phyloP scores from a whole-genome alignment of 352 stramenopile genomes.

The Pythium sukuiense region DNA sequence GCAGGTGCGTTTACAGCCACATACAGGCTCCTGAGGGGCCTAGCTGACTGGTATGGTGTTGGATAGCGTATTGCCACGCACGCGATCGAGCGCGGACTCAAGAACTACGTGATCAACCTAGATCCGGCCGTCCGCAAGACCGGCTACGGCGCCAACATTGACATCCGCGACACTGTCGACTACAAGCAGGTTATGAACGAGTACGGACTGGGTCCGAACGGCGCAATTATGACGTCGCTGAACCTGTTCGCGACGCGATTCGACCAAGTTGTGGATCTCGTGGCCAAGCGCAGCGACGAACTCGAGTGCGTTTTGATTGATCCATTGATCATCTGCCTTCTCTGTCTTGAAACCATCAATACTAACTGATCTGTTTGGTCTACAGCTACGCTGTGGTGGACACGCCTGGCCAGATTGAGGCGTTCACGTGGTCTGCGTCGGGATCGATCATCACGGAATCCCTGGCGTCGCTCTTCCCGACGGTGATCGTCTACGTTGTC shows the following conservation, averaged over 20 bases:
- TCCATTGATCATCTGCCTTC: background rate
- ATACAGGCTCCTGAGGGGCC: no score
- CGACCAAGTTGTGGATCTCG: conserved; percentile 96
- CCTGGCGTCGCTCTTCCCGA: conserved; percentile 96
- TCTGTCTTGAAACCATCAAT: background rate
- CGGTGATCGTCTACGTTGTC: conserved; percentile 97
- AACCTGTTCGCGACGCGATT: conserved; percentile 99
- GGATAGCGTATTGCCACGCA: conserved; percentile 64
- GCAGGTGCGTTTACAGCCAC: conserved; percentile 43
- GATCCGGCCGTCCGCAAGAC: conserved; percentile 97
- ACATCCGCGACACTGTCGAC: conserved; percentile 99
- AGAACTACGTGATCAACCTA: conserved; percentile 97
- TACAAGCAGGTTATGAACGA: conserved; percentile 99
- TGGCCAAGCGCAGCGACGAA: conserved; percentile 87
- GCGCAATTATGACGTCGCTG: conserved; percentile 98
- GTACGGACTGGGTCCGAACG: conserved; percentile 98
- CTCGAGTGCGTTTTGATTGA: conserved; percentile 86
- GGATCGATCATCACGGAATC: conserved; percentile 98
- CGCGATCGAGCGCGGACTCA: conserved; percentile 60
- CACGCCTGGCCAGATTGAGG: conserved; percentile 99
- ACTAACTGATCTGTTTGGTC: conserved; percentile 2
- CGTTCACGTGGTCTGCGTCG: conserved; percentile 99
- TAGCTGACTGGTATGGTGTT: background rate
- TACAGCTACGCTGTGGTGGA: conserved; percentile 96
- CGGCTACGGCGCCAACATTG: conserved; percentile 96